These are phyloP conservation scores for Pseudopyrenochaeta lycopersici DNA, from an alignment of 2,329 filamentous ascomycete genomes.

Conservation along the genomic window DNA sequence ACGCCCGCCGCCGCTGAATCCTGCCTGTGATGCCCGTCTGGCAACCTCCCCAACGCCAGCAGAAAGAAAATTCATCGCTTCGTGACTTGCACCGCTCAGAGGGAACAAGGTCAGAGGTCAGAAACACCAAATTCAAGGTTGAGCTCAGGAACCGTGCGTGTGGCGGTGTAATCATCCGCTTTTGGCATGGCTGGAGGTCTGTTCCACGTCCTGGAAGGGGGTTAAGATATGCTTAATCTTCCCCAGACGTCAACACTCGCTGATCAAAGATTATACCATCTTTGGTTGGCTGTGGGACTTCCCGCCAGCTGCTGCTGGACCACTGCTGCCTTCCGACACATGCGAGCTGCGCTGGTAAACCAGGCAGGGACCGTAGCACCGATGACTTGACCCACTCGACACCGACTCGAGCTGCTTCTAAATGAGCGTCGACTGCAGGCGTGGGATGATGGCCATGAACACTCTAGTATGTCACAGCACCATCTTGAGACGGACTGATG, in stretches of 20 bases:
- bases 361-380: slow-evolving; percentile 4
- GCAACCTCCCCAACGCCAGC: slow-evolving; percentile 11
- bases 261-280: slow-evolving; percentile 31
- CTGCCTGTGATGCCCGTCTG: slow-evolving; percentile 18
- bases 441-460: background rate
- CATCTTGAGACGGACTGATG: background rate
- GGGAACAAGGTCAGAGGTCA: background rate
- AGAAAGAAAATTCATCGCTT: background rate
- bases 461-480: background rate
- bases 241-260: slow-evolving; percentile 31
- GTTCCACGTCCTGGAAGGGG: slow-evolving; percentile 31
- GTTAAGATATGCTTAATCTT: slow-evolving; percentile 35
- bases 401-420: background rate
- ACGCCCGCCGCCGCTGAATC: slow-evolving; percentile 34
- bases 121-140: slow-evolving; percentile 6
- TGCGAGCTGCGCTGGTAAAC: slow-evolving; percentile 5
- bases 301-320: slow-evolving; percentile 12
- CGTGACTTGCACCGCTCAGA: background rate
- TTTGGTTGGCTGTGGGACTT: slow-evolving; percentile 12
- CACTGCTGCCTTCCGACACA: slow-evolving; percentile 12
- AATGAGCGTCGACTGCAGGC: background rate
- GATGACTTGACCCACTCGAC: background rate
- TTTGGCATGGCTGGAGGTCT: slow-evolving; percentile 32
- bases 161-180: slow-evolving; percentile 35
- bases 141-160: slow-evolving; percentile 22